These are phyloP conservation scores for Geotrichum fermentans DNA, from an alignment of 1,139 yeast genomes.

Conservation along the genomic window DNA sequence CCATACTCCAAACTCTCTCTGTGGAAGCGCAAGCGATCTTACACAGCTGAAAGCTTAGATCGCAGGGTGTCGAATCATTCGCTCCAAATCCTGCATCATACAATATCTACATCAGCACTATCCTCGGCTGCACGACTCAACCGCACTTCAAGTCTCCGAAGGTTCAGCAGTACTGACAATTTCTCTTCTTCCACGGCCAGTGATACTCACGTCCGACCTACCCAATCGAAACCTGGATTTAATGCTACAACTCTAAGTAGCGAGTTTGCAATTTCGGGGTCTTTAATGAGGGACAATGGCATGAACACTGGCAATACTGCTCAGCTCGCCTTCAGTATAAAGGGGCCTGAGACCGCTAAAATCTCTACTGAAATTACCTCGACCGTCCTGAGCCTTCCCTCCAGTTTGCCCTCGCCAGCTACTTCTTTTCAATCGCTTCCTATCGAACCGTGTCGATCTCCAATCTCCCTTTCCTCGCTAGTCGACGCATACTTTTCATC, in stretches of 20 bases:
- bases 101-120: background rate
- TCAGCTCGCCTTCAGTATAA: background rate
- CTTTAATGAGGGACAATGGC: background rate
- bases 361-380: background rate
- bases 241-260: background rate
- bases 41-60: background rate
- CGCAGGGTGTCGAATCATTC: background rate
- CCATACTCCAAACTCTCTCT: background rate
- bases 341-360: background rate
- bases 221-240: background rate
- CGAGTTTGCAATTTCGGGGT: background rate
- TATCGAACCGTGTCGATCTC: too few relatives aligned
- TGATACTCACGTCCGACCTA: background rate
- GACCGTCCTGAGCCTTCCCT: too few relatives aligned
- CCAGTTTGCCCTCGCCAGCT: background rate
- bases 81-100: background rate
- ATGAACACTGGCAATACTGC: background rate
- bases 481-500: constrained; percentile 1
- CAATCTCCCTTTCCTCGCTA: background rate
- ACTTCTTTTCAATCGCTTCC: too few relatives aligned
- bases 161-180: background rate
- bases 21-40: constrained; percentile 1
- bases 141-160: background rate
- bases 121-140: background rate
- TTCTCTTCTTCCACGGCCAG: background rate